Conservation (phyloP, 2,329 filamentous ascomycete genomes). For the Alternaria metachromatica region DNA sequence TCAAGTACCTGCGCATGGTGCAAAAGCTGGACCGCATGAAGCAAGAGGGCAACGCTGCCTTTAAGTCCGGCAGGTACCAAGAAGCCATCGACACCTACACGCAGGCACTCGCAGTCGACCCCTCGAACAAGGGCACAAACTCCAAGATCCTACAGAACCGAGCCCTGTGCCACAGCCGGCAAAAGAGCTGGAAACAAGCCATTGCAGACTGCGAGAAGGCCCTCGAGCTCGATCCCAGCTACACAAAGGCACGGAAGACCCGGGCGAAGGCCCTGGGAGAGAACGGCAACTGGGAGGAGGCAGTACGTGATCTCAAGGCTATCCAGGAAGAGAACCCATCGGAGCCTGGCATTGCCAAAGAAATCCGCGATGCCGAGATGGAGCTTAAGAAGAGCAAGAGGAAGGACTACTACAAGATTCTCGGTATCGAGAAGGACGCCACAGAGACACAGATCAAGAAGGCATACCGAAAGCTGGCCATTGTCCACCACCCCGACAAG, state of each 20-base stretch:
- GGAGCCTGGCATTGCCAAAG: conserved; percentile 80
- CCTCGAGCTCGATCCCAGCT: conserved; percentile 79
- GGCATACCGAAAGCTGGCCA: conserved; percentile 93
- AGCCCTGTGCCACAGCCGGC: conserved; percentile 80
- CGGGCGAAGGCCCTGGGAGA: conserved; percentile 88
- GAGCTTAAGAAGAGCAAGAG: conserved; percentile 97
- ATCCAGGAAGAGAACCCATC: conserved; percentile 83
- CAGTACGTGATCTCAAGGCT: conserved; percentile 85
- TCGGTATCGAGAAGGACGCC: conserved; percentile 85
- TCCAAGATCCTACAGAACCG: conserved; percentile 94
- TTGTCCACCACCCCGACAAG: conserved; percentile 96
- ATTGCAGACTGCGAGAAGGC: conserved; percentile 87
- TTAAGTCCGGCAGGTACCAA: conserved; percentile 83
- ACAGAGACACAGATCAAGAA: conserved; percentile 89
- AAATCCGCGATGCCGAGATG: conserved; percentile 87
- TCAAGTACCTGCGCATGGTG: conserved; percentile 87
- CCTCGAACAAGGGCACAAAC: conserved; percentile 88
- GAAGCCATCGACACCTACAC: conserved; percentile 85
- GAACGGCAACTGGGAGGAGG: conserved; percentile 89
- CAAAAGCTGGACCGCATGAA: conserved; percentile 94
- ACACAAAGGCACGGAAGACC: conserved; percentile 90
- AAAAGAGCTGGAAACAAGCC: conserved; percentile 83
- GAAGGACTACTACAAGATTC: conserved; percentile 99
- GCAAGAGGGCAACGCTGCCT: conserved; percentile 88
- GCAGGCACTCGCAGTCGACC: conserved; percentile 82